Evolutionary conservation across 345 rosid genomes (phyloP), one percentile per base, ranked within the genome.

Genomic region (Erodium maritimum): DNA sequence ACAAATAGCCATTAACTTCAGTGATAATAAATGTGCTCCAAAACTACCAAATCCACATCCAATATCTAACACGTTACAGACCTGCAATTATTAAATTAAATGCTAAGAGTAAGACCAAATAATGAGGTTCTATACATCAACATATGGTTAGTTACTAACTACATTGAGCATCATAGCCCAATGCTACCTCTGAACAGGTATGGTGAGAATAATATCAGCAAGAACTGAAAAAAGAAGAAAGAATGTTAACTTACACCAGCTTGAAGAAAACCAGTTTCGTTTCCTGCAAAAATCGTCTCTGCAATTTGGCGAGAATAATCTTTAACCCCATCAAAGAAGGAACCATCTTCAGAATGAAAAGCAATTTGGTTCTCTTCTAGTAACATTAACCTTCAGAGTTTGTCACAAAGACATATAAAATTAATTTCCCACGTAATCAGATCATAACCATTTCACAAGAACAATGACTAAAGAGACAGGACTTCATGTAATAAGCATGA

Each of bases 11-110:
- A 93, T 87, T 65, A 93, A 52, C 60, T 85, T 80, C 57, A 90
- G 65, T 8, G 97, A 87, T 57, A 87, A 79, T 62, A 93, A 65
- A 80, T 93, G 96, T 61, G 96, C 90, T 72, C 97, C 97, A 78
- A 90, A 90, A 74, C 96, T 90, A 62, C 97, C 97, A 78, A 87
- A 93, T 20, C 99, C 99, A 45, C 99, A 93, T 61, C 96, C 99
- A 56, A 93, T 87, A 71, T 93, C 99, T 55, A 93, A 73, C 25
- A 93, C 86, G 42, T 73, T 78, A 42, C 58, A 84, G 58, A 93
- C 88, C 99, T 93, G 72, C 50, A 73, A 53, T 55, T 48, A 22
- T 42, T 21, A 23, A 19, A 66, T 50, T 34, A 18, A 52, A 61
- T 21, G 3, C 2, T 42, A 7, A 57, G 3, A 45, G 2, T 42